Conservation (phyloP, 2,329 filamentous ascomycete genomes). For the Erysiphe pulchra region DNA sequence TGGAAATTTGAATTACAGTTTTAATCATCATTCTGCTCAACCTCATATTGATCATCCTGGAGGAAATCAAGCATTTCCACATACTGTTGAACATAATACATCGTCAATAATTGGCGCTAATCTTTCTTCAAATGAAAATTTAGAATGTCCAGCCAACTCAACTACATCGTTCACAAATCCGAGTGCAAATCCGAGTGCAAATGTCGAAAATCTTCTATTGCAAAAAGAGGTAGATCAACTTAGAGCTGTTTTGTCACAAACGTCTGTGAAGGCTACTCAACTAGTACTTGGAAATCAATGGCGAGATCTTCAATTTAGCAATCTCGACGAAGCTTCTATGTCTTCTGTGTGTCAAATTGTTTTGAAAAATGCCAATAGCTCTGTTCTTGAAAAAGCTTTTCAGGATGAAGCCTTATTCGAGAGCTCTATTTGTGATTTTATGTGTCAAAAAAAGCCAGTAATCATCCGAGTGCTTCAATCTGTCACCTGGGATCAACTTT, state of each 20-base stretch:
- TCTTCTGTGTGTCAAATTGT: constrained; percentile 9
- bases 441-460: background rate
- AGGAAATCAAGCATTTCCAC: no score
- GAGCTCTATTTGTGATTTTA: background rate
- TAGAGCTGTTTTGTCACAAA: constrained; percentile 4
- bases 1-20: no score
- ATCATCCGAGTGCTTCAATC: constrained; percentile 3
- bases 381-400: constrained; percentile 6
- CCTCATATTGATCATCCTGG: no score
- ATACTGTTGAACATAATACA: no score
- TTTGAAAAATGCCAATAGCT: constrained; percentile 7
- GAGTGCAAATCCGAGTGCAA: no score
- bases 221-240: constrained; percentile 6
- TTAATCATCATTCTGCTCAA: no score
- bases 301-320: constrained; percentile 7
- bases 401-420: constrained; percentile 6
- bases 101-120: no score
- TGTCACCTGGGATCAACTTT: constrained; percentile 3
- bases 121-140: no score
- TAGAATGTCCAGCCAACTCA: no score
- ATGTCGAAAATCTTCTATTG: no score
- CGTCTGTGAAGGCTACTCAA: constrained; percentile 7
- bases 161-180: no score
- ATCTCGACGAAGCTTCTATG: constrained; percentile 6
- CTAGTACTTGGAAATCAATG: constrained; percentile 6